Evolutionary conservation across 257 asterid species (phyloP).

Genomic region (Pogostemon cablin): DNA sequence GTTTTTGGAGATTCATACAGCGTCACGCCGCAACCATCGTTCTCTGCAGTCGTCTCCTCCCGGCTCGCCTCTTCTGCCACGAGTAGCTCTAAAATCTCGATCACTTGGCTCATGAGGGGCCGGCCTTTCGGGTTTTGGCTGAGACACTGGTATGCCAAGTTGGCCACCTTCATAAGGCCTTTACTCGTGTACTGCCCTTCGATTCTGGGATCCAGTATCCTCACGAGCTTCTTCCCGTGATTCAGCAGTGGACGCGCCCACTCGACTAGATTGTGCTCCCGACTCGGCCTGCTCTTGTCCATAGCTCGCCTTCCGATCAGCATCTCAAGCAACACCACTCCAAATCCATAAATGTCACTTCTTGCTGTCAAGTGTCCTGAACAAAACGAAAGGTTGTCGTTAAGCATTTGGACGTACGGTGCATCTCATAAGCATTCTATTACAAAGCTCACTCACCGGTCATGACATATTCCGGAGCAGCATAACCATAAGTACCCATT

Average conservation of each 20-base stretch:
- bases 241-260: slow-evolving; percentile 90
- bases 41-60: slow-evolving; percentile 42
- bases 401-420: slow-evolving; percentile 9
- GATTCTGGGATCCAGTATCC: slow-evolving; percentile 82
- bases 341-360: slow-evolving; percentile 91
- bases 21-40: slow-evolving; percentile 59
- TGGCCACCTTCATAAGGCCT: slow-evolving; percentile 73
- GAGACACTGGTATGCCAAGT: slow-evolving; percentile 82
- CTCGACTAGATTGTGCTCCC: slow-evolving; percentile 91
- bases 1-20: slow-evolving; percentile 67
- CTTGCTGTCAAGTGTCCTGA: slow-evolving; percentile 88
- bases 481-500: slow-evolving; percentile 97
- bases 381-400: background rate
- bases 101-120: slow-evolving; percentile 85
- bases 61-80: slow-evolving; percentile 50
- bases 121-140: slow-evolving; percentile 93
- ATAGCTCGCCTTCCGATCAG: slow-evolving; percentile 82
- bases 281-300: slow-evolving; percentile 92
- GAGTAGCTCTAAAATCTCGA: slow-evolving; percentile 80
- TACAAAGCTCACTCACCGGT: slow-evolving; percentile 79
- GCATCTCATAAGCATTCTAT: background rate
- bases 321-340: slow-evolving; percentile 93
- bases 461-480: slow-evolving; percentile 99
- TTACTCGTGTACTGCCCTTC: slow-evolving; percentile 85
- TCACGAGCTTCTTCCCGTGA: slow-evolving; percentile 67